These are phyloP conservation scores for Wickerhamomyces rabaulensis DNA, from an alignment of 805 yeast genomes.

Conservation along the genomic window DNA sequence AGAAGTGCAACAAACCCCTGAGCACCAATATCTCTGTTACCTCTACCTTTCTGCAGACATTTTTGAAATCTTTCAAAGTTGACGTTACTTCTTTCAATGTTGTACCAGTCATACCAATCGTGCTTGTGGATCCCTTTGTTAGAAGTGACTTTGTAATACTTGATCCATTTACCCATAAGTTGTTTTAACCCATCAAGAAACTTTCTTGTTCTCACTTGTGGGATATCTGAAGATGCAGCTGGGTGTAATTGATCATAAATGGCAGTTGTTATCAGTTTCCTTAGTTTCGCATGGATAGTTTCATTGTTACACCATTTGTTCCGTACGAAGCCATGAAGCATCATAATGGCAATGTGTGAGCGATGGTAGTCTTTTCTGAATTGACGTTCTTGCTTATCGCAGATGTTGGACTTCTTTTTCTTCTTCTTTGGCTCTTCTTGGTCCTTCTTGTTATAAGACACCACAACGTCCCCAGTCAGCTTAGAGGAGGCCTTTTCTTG, in stretches of 20 bases:
- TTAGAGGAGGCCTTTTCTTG: slow-evolving; percentile 15
- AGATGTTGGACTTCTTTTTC: slow-evolving; percentile 26
- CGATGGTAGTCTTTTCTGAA: slow-evolving; percentile 54
- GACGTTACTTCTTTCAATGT: slow-evolving; percentile 14
- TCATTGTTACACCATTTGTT: slow-evolving; percentile 69
- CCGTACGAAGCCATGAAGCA: slow-evolving; percentile 61
- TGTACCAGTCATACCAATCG: slow-evolving; percentile 36
- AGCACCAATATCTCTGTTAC: slow-evolving; percentile 74
- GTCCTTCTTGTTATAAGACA: slow-evolving; percentile 9
- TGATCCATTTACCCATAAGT: slow-evolving; percentile 57
- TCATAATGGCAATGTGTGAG: slow-evolving; percentile 50
- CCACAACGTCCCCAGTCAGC: slow-evolving; percentile 14
- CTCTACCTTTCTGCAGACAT: slow-evolving; percentile 43
- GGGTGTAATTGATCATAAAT: slow-evolving; percentile 46
- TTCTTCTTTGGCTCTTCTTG: slow-evolving; percentile 16
- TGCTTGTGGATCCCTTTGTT: slow-evolving; percentile 34
- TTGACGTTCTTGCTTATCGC: slow-evolving; percentile 50
- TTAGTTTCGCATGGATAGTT: slow-evolving; percentile 34
- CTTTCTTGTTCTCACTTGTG: slow-evolving; percentile 48
- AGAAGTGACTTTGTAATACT: slow-evolving; percentile 43
- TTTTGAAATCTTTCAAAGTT: slow-evolving; percentile 37
- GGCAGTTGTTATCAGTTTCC: slow-evolving; percentile 41
- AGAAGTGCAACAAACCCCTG: slow-evolving; percentile 82
- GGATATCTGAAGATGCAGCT: slow-evolving; percentile 29
- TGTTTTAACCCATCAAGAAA: slow-evolving; percentile 74